Base-by-base conservation (phyloP, 1,139 yeast genomes). In the Lodderomyces oxycetoniae region DNA sequence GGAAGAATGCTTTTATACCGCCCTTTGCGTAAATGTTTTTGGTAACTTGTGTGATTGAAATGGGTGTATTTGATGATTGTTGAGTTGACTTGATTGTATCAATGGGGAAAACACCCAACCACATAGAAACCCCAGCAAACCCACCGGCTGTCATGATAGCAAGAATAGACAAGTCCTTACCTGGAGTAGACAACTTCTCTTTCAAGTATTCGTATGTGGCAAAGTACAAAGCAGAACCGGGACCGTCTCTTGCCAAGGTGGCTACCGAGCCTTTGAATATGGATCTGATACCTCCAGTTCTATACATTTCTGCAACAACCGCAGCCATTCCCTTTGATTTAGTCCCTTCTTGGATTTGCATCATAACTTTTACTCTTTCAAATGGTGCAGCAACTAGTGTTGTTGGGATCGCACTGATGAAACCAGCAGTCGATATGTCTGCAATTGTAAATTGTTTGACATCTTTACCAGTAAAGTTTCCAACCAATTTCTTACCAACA, bases 321-420 rank as follows among this genome's bases (percentile, higher is more conserved):
- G 77, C 71, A 21, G 69, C 63, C 86, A 59, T 70, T 45, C 62
- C 65, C 4, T 67, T 62, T 5, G 34, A 19, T 40, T 81, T 59
- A 24, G 78, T 74, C n/a, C 67, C 61, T 32, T 63, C 66, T 55
- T 82, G 85, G 16, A 87, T 72, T 61, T 91, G 98, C 71, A 91
- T 71, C 58, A 91, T 85, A 36, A 91, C 96, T 70, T 91, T 91
- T 53, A 89, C 83, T 47, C 98, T 76, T 62, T 91, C 98, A 48
- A 91, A 88, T 3, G 98, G 98, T 2, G 97, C 97, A 15, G 96
- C 95, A 24, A 91, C 87, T 37, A 84, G 72, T 1, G 97, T 91
- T 13, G 96, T 91, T 24, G 98, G 98, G 36, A 91, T 71, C 7
- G 97, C 97, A 39, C 94, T 82, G 44, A 91, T 67, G 66, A 89